Evolutionary conservation across 1,284 basidiomycete species (phyloP).

Genomic region (Puccinia novopanici): DNA sequence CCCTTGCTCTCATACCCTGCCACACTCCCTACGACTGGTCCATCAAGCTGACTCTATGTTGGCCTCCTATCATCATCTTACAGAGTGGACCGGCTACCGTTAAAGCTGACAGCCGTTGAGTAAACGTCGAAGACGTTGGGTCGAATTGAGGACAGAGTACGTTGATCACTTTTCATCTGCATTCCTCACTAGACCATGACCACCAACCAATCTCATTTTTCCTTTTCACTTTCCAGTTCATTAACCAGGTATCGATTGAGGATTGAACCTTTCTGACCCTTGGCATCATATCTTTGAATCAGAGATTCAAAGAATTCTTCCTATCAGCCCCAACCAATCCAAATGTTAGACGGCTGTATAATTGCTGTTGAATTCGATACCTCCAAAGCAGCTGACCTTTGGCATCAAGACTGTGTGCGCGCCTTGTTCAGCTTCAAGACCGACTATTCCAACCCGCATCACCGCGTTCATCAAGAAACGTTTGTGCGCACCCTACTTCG

Average conservation of each 20-base stretch:
- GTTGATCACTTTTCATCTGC: not conserved
- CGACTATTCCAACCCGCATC: conserved; percentile 54
- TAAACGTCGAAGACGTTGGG: conserved; percentile 41
- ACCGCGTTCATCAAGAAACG: conserved; percentile 50
- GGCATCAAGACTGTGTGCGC: conserved; percentile 54
- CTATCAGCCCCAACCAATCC: conserved; percentile 53
- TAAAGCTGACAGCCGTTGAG: conserved; percentile 20
- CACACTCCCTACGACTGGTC: not conserved
- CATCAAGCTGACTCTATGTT: not conserved
- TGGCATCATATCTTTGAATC: conserved; percentile 54
- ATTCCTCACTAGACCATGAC: not conserved
- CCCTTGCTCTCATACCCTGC: too few relatives aligned
- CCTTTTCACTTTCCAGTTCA: conserved; percentile 30
- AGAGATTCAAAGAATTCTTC: conserved; percentile 54
- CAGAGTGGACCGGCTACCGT: conserved; percentile 48
- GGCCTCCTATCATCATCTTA: not conserved
- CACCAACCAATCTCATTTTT: not conserved
- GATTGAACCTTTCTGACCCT: conserved; percentile 56
- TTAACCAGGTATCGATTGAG: conserved; percentile 55
- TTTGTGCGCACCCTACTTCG: conserved; percentile 37
- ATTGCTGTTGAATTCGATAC: conserved; percentile 56
- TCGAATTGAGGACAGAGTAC: conserved; percentile 48
- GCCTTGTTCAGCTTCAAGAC: conserved; percentile 54
- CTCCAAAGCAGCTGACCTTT: conserved; percentile 53
- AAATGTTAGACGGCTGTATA: conserved; percentile 52